These are phyloP conservation scores for Aspergillus taichungensis DNA, from an alignment of 495 filamentous ascomycete species.

Conservation along the genomic window DNA sequence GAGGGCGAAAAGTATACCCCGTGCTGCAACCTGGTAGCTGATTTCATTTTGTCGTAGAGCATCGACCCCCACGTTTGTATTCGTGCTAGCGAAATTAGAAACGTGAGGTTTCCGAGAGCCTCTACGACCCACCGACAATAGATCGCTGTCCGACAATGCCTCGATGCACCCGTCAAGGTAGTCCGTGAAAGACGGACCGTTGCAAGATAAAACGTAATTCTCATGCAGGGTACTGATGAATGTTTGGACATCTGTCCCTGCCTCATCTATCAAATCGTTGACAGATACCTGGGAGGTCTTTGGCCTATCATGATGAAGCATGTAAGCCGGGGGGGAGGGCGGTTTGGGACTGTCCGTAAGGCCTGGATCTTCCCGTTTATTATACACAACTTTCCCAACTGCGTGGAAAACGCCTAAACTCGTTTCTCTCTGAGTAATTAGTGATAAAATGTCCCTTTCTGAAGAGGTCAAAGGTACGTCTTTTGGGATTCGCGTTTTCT, in stretches of 20 bases:
- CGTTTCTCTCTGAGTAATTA: constrained; percentile 76
- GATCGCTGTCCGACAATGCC: constrained; percentile 77
- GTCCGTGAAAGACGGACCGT: constrained; percentile 47
- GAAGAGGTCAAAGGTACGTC: constrained; percentile 51
- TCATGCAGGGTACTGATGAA: constrained; percentile 92
- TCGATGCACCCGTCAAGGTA: constrained; percentile 71
- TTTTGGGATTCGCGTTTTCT: constrained; percentile 51
- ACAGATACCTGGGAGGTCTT: constrained; percentile 62
- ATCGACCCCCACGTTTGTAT: constrained; percentile 50
- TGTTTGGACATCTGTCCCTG: constrained; percentile 78
- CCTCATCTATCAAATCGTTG: constrained; percentile 74
- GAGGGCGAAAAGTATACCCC: constrained; percentile 73
- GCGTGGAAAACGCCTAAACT: constrained; percentile 92
- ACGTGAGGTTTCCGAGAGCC: constrained; percentile 18
- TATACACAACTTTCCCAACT: constrained; percentile 89
- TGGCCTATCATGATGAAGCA: constrained; percentile 51
- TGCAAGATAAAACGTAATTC: constrained; percentile 82
- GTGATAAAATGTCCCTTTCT: constrained; percentile 61
- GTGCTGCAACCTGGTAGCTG: constrained; percentile 76
- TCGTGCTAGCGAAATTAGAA: constrained; percentile 31
- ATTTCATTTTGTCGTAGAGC: constrained; percentile 84
- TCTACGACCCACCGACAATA: constrained; percentile 48
- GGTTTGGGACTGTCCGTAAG: constrained; percentile 16
- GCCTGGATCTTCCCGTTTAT: constrained; percentile 57
- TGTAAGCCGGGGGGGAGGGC: constrained; percentile 51